Base-by-base conservation (phyloP, 208 protist genomes). In the Herpetomonas samuelpessoai region DNA sequence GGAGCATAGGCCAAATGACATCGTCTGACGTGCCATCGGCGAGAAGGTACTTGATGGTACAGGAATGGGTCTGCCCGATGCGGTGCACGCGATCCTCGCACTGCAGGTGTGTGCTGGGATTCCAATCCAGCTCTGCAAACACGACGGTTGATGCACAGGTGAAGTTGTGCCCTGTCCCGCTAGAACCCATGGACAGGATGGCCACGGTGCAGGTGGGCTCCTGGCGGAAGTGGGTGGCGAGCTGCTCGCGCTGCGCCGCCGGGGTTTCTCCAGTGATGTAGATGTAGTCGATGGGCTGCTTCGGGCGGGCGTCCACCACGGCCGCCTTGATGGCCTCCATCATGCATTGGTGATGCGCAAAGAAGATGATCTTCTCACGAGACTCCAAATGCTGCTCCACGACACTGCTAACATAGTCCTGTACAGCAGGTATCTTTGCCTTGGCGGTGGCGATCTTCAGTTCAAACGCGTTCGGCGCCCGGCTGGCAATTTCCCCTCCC, bases 71-170 rank as follows among this genome's bases (percentile, higher is more conserved):
- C 63, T 98, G 95, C 30, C 97, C 97, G 30, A 99, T 98, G 57
- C 97, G 86, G 68, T 99, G 97, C 6, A 96, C 91, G 24, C 97
- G 78, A 70, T 99, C 97, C 62, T 99, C 97, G 55, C 92, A 96
- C 74, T 99, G 98, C 3, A 96, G 67, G 28, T 99, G 83, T 6
- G 90, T 91, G 38, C 92, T 96, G n/a, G 96, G 96, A 62, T 96
- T 98, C 97, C 98, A 99, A 74, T 94, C 96, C 2, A 99, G 79
- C 77, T 99, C 97, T 0, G 94, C 89, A 82, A 99, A 99, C 2
- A 99, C 79, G 0, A 98, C 97, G 7, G 88, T 96, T 24, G 80
- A 83, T 39, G 95, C 93, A 48, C 84, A 91, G 7, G 88, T 97
- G 38, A 99, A 80, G 60, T 97, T 98, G 47, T 98, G 81, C 12